Conservation (phyloP, 345 rosid genomes). For the Ceriops decandra region DNA sequence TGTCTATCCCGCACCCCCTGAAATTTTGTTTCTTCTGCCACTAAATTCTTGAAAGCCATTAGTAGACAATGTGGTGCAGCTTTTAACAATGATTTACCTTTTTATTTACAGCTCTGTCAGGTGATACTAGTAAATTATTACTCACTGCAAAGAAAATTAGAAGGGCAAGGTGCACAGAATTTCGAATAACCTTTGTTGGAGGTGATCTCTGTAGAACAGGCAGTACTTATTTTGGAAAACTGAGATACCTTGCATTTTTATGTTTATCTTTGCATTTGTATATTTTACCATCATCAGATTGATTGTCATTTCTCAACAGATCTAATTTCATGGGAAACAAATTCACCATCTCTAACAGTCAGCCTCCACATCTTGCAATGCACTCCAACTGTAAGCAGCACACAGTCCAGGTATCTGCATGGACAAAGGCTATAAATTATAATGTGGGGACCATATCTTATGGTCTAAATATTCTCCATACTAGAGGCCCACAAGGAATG, state of each 20-base stretch:
- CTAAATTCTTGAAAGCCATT: neutral
- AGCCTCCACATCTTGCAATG: slow-evolving; percentile 39
- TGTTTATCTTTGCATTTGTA: slow-evolving; percentile 6
- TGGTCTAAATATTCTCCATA: slow-evolving; percentile 75
- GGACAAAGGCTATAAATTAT: slow-evolving; percentile 36
- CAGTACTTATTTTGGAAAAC: slow-evolving; percentile 56
- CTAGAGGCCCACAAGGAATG: slow-evolving; percentile 93
- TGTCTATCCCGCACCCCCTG: neutral
- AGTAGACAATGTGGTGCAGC: neutral
- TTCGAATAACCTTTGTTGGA: slow-evolving; percentile 62
- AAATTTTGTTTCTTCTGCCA: neutral
- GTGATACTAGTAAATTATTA: slow-evolving; percentile 64
- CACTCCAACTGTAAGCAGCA: slow-evolving; percentile 27
- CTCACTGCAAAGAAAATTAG: slow-evolving; percentile 78
- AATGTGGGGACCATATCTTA: slow-evolving; percentile 53
- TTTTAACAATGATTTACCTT: slow-evolving; percentile 4
- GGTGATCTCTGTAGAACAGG: slow-evolving; percentile 63
- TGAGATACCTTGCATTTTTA: slow-evolving; percentile 44
- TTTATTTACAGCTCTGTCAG: slow-evolving; percentile 54
- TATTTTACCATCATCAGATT: slow-evolving; percentile 10
- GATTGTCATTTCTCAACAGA: slow-evolving; percentile 40
- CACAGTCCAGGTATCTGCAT: slow-evolving; percentile 43
- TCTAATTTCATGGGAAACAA: slow-evolving; percentile 91
- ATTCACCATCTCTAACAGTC: slow-evolving; percentile 65
- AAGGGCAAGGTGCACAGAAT: slow-evolving; percentile 61